Percentiles rank a stretch among this genome's conserved stretches.
Conservation (phyloP, 2,329 filamentous ascomycete genomes). For the Trichoderma pleuroti region DNA sequence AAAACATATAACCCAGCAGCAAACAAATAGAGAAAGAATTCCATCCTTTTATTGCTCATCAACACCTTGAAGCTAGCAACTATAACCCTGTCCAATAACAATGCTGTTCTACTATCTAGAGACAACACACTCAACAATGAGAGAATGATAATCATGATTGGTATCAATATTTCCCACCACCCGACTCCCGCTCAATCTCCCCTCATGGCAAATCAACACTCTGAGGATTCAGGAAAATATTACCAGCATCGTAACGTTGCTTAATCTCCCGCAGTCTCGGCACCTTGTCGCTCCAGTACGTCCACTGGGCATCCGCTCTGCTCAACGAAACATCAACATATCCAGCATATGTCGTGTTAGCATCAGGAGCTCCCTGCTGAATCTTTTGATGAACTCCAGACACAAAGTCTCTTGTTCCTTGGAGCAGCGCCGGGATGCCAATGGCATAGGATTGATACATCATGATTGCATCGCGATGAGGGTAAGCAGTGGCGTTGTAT, state of each 20-base stretch:
- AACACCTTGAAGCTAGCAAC: neutral
- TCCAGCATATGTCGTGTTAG: constrained; percentile 56
- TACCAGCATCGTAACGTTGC: constrained; percentile 47
- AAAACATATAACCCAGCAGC: neutral
- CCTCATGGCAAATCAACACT: constrained; percentile 37
- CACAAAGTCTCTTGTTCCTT: constrained; percentile 49
- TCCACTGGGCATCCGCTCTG: constrained; percentile 41
- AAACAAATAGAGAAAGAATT: neutral
- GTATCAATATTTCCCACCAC: neutral
- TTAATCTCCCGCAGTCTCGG: constrained; percentile 48
- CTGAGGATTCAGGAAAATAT: constrained; percentile 59
- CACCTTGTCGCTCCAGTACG: constrained; percentile 56
- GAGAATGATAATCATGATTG: neutral
- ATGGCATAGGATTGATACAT: constrained; percentile 62
- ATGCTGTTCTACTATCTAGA: neutral
- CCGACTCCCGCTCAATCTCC: neutral
- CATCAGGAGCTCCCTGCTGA: constrained; percentile 34
- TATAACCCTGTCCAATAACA: neutral
- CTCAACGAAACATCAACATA: constrained; percentile 55
- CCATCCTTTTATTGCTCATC: neutral
- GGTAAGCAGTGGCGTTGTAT: constrained; percentile 55
- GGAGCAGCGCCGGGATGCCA: constrained; percentile 43
- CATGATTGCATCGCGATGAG: constrained; percentile 61
- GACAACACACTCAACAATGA: neutral
- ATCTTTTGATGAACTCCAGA: constrained; percentile 48